A percentile compares a stretch with the other conserved stretches of the same genome.
Evolutionary conservation across 1,284 basidiomycete species (phyloP).

Genomic region (Cutaneotrichosporon mucoides): DNA sequence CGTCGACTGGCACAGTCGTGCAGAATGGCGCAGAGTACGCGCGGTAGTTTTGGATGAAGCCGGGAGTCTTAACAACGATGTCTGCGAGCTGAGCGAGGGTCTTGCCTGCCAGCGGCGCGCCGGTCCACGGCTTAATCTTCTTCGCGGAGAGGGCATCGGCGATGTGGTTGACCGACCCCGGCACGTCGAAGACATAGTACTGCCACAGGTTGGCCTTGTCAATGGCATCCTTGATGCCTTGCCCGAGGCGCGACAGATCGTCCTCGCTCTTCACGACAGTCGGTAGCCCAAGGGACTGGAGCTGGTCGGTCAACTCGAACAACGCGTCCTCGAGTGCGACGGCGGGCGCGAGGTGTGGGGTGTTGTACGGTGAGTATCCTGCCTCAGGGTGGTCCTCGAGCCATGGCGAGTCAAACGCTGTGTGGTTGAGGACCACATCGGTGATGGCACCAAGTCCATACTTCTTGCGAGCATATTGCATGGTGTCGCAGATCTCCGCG

Average conservation of each 20-base stretch:
- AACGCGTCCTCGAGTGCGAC: constrained; percentile 82
- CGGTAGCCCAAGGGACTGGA: constrained; percentile 67
- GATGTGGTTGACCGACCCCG: constrained; percentile 45
- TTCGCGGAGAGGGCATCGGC: constrained; percentile 53
- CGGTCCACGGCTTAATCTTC: constrained; percentile 54
- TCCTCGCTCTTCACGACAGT: constrained; percentile 55
- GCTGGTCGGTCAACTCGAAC: constrained; percentile 67
- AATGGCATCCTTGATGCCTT: constrained; percentile 61
- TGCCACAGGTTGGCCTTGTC: constrained; percentile 76
- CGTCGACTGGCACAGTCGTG: constrained; percentile 62
- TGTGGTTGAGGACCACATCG: constrained; percentile 93
- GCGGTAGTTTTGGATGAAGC: constrained; percentile 59
- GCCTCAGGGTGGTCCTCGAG: constrained; percentile 89
- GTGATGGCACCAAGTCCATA: constrained; percentile 83
- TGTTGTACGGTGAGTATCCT: constrained; percentile 81
- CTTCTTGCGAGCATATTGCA: constrained; percentile 69
- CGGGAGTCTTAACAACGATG: constrained; percentile 55
- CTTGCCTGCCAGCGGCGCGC: constrained; percentile 45
- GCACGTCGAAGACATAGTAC: constrained; percentile 79
- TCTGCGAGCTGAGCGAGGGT: constrained; percentile 65
- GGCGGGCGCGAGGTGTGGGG: constrained; percentile 81
- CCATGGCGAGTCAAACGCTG: constrained; percentile 87
- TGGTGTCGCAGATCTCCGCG: constrained; percentile 55
- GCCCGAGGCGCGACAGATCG: constrained; percentile 66
- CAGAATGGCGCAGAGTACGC: constrained; percentile 64